These are phyloP conservation scores for Cymbopogon flexuosus DNA, from an alignment of 202 grass and related monocot genomes.

Conservation along the genomic window DNA sequence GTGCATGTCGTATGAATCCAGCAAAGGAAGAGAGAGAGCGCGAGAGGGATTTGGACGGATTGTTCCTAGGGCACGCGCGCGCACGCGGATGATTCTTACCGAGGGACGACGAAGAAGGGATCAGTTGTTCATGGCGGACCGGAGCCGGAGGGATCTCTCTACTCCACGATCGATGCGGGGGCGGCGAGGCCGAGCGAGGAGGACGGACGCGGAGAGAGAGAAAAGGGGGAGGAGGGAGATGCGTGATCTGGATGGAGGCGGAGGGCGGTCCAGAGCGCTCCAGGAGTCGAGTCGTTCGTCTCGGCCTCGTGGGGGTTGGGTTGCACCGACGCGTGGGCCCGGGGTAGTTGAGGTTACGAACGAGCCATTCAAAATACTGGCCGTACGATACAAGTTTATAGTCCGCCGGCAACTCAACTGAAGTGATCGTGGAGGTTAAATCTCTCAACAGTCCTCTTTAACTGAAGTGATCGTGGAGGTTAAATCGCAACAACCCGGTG, in stretches of 20 bases:
- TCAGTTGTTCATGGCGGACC: background rate
- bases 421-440: background rate
- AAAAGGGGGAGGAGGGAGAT: background rate
- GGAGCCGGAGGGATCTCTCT: background rate
- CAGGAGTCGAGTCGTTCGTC: background rate
- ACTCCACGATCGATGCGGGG: background rate
- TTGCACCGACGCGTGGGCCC: background rate
- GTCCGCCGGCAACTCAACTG: background rate
- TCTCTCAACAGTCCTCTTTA: too few species aligned
- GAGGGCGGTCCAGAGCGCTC: background rate
- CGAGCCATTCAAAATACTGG: background rate
- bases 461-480: too few species aligned
- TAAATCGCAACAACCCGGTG: too few species aligned
- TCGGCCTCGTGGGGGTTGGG: background rate
- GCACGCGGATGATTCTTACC: background rate
- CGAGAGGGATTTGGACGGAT: background rate
- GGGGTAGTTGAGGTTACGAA: background rate
- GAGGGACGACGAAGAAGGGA: background rate
- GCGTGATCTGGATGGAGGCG: slow-evolving; percentile 21
- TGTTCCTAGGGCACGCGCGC: background rate
- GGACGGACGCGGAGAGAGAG: background rate
- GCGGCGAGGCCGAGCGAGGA: background rate
- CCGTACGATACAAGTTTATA: background rate
- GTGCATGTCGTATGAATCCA: background rate
- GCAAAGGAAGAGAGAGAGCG: background rate